phyloP scores from a whole-genome alignment of 768 basidiomycete species.

The Mycena alexandri region DNA sequence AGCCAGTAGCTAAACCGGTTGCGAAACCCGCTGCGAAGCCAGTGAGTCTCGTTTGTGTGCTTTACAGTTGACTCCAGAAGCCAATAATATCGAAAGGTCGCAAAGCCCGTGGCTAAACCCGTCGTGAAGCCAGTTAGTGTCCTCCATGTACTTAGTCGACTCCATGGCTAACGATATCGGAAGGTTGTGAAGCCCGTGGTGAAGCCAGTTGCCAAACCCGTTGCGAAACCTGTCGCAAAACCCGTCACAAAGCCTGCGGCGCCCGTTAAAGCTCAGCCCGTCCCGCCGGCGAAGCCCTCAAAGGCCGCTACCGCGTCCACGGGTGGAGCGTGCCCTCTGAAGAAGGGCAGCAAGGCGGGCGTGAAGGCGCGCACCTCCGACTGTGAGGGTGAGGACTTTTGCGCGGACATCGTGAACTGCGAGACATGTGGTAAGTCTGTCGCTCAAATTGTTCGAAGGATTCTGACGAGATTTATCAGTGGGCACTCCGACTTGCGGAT shows the following conservation, averaged over 20 bases:
- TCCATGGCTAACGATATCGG: not conserved
- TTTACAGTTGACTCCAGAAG: too few species aligned
- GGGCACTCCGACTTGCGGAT: not conserved
- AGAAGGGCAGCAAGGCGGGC: conserved; percentile 11
- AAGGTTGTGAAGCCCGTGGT: too few species aligned
- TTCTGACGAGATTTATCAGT: conserved; percentile 6
- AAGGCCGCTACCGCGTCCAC: conserved; percentile 11
- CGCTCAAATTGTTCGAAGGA: not conserved
- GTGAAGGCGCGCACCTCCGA: conserved; percentile 11
- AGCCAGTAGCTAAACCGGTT: too few species aligned
- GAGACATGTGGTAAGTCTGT: conserved; percentile 5
- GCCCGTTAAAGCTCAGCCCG: not conserved
- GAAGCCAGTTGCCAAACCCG: not conserved
- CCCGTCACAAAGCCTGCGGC: not conserved
- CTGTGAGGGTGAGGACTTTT: conserved; percentile 11
- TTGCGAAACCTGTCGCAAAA: not conserved
- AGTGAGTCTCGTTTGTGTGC: too few species aligned
- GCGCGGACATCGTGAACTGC: conserved; percentile 1
- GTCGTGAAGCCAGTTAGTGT: not conserved
- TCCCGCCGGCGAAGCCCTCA: not conserved
- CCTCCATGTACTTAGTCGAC: too few species aligned
- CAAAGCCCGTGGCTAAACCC: too few species aligned
- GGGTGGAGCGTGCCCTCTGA: not conserved
- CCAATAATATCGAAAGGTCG: too few species aligned
- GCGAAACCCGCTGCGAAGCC: too few species aligned